Evolutionary conservation across 768 basidiomycete species (phyloP).

Genomic region (Russula olivacea): DNA sequence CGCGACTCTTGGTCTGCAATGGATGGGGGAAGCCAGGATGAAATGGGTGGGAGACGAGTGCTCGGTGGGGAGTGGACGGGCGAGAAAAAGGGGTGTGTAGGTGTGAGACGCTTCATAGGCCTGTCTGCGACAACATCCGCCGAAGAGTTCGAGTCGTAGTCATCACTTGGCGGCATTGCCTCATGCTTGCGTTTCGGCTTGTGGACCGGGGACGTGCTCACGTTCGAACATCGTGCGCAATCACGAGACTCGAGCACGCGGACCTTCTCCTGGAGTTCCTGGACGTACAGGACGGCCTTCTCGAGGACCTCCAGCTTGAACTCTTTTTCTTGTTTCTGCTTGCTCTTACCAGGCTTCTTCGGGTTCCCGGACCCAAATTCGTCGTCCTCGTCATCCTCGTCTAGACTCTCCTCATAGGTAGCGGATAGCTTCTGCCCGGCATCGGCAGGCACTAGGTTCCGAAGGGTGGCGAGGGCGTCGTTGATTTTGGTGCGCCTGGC

Average conservation of each 20-base stretch:
- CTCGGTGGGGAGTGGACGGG: neutral
- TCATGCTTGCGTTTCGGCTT: conserved; percentile 19
- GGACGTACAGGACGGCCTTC: conserved; percentile 24
- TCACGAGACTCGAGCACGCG: conserved; percentile 19
- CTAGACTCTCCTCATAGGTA: conserved; percentile 36
- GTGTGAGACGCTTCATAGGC: conserved; percentile 12
- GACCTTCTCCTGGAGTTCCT: conserved; percentile 25
- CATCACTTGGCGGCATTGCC: conserved; percentile 9
- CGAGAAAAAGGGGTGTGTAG: neutral
- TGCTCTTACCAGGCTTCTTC: conserved; percentile 15
- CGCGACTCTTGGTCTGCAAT: conserved; percentile 5
- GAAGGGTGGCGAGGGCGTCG: conserved; percentile 72
- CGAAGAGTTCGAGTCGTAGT: conserved; percentile 10
- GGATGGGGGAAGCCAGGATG: conserved; percentile 21
- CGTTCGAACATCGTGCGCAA: conserved; percentile 10
- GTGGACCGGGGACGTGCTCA: neutral
- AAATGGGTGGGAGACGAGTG: conserved; percentile 25
- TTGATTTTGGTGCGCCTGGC: conserved; percentile 94
- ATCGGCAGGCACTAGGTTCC: conserved; percentile 60
- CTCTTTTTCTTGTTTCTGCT: conserved; percentile 23
- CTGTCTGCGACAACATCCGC: neutral
- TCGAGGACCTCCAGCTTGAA: conserved; percentile 27
- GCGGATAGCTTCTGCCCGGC: conserved; percentile 35
- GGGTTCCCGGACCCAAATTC: conserved; percentile 2
- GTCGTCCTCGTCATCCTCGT: conserved; percentile 31